Conservation (phyloP, 805 yeast genomes). For the Schizosaccharomyces osmophilus region DNA sequence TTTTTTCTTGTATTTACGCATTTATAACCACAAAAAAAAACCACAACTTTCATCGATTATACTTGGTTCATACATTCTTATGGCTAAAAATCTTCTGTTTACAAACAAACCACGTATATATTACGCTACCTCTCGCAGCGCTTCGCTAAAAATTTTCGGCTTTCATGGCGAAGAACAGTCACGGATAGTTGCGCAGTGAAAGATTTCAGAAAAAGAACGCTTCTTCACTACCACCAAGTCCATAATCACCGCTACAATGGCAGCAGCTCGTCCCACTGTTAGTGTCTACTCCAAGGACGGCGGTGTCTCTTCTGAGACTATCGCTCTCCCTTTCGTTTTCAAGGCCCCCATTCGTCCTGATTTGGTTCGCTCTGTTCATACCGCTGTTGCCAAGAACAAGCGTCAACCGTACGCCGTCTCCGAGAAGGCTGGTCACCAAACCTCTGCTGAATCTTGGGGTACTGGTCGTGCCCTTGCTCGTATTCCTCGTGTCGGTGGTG, state of each 20-base stretch:
- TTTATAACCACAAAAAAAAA: no score
- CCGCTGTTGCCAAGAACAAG: constrained; percentile 98
- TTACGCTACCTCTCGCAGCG: no score
- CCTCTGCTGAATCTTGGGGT: constrained; percentile 99
- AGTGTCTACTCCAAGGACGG: constrained; percentile 77
- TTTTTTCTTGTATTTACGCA: no score
- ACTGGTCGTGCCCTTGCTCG: constrained; percentile 99
- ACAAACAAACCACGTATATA: no score
- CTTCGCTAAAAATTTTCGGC: no score
- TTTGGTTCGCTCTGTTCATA: constrained; percentile 95
- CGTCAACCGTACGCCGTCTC: constrained; percentile 99
- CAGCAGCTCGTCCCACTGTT: constrained; percentile 69
- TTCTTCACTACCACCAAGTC: neutral
- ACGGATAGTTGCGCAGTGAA: neutral
- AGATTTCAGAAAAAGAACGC: neutral
- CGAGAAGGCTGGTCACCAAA: constrained; percentile 98
- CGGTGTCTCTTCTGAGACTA: constrained; percentile 57
- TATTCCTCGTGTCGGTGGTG: constrained; percentile 99
- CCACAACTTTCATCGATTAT: no score
- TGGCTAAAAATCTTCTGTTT: no score
- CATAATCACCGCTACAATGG: neutral
- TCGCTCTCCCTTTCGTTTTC: constrained; percentile 96
- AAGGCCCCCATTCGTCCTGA: constrained; percentile 99
- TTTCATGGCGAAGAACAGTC: neutral
- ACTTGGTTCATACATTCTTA: no score